These are phyloP conservation scores for Quercus glauca DNA, from an alignment of 306 rosid genomes.

Conservation along the genomic window DNA sequence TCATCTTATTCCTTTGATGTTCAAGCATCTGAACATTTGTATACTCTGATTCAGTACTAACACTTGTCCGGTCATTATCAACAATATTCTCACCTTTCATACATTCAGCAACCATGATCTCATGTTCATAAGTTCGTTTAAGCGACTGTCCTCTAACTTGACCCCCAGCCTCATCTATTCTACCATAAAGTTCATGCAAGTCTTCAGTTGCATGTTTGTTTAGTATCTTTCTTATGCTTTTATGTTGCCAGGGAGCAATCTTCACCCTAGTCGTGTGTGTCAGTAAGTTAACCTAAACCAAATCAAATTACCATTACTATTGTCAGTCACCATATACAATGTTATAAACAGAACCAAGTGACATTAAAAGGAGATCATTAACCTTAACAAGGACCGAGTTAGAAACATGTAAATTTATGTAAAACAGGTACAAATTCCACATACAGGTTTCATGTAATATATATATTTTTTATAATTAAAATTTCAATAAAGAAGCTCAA, in stretches of 20 bases:
- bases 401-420: not conserved
- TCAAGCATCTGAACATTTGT: too few species aligned
- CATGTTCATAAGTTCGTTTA: slow-evolving; percentile 7
- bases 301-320: too few species aligned
- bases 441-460: not conserved
- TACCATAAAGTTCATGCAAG: slow-evolving; percentile 33
- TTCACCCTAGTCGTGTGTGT: slow-evolving; percentile 24
- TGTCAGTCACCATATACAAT: too few species aligned
- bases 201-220: slow-evolving; percentile 40
- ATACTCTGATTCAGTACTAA: too few species aligned
- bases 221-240: slow-evolving; percentile 28
- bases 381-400: slow-evolving; percentile 20
- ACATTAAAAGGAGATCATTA: slow-evolving; percentile 24
- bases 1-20: too few species aligned
- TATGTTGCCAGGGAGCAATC: slow-evolving; percentile 44
- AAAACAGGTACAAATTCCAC: not conserved
- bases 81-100: slow-evolving; percentile 17
- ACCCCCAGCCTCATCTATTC: slow-evolving; percentile 13
- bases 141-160: not conserved
- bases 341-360: too few species aligned
- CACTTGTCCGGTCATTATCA: slow-evolving; percentile 1
- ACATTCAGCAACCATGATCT: slow-evolving; percentile 21
- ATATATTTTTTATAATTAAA: not conserved
- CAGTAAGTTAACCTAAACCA: too few species aligned
- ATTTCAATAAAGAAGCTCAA: too few species aligned